A percentile compares a stretch with the other conserved stretches of the same genome.
phyloP scores from a whole-genome alignment of 2,329 filamentous ascomycete species.

The Aureobasidium sp. region DNA sequence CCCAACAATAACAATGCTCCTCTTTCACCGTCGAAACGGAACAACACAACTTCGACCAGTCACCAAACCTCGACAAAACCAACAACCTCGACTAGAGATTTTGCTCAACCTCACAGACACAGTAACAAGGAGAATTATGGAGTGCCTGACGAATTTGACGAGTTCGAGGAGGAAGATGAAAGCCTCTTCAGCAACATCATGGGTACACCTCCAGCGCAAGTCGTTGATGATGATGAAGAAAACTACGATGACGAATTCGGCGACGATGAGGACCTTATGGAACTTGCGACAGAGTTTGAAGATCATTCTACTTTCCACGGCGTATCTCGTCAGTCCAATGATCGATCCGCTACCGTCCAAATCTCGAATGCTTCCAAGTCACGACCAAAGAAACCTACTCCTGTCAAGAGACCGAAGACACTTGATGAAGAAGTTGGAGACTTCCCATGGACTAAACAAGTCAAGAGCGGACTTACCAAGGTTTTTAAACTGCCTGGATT shows the following conservation, averaged over 20 bases:
- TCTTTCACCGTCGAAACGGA: neutral
- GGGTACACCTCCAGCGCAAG: conserved; percentile 26
- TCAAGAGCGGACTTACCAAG: conserved; percentile 70
- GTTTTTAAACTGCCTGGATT: conserved; percentile 81
- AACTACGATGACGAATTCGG: conserved; percentile 27
- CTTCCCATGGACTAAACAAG: conserved; percentile 76
- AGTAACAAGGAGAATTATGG: conserved; percentile 4
- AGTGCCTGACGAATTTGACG: conserved; percentile 14
- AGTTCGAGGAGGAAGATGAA: conserved; percentile 20
- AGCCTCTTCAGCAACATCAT: conserved; percentile 29
- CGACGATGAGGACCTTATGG: conserved; percentile 30
- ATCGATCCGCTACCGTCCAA: conserved; percentile 25
- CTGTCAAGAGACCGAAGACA: conserved; percentile 13
- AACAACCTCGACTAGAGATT: neutral
- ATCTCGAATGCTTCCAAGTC: conserved; percentile 18
- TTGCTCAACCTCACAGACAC: neutral
- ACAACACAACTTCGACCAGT: neutral
- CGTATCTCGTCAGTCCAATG: neutral
- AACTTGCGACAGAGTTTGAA: conserved; percentile 35
- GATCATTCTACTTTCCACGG: conserved; percentile 20
- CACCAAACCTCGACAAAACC: neutral
- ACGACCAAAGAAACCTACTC: conserved; percentile 11
- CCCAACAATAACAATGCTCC: neutral
- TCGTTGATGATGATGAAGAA: conserved; percentile 17
- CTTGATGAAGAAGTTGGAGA: conserved; percentile 39